Conservation (phyloP, 2,329 filamentous ascomycete genomes). For the Colletotrichum agaves region DNA sequence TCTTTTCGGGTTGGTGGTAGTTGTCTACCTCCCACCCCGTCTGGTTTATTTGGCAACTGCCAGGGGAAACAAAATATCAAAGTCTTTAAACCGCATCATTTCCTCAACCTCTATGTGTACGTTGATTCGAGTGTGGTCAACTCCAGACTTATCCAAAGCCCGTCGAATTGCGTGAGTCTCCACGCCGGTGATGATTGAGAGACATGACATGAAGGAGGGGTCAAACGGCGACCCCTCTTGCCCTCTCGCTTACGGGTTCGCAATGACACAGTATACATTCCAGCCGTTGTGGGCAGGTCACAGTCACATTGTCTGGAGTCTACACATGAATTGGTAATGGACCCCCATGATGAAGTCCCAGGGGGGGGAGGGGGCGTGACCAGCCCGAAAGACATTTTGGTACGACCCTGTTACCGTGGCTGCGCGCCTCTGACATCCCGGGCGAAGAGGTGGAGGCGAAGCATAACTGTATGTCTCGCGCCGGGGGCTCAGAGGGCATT, state of each 20-base stretch:
- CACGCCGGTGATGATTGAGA: neutral
- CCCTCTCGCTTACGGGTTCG: neutral
- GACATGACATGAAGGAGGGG: neutral
- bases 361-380: neutral
- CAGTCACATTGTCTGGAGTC: neutral
- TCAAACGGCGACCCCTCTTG: neutral
- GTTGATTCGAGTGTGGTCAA: neutral
- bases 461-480: constrained; percentile 8
- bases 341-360: no score
- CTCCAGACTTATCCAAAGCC: neutral
- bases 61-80: neutral
- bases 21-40: neutral
- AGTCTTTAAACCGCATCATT: neutral
- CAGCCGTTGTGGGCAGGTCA: neutral
- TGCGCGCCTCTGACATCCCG: neutral
- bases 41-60: neutral
- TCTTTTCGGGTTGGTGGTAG: constrained; percentile 2
- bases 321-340: no score
- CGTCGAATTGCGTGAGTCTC: neutral
- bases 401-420: constrained; percentile 10
- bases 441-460: neutral
- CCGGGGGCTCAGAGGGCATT: neutral
- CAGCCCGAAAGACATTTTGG: constrained; percentile 9
- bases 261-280: neutral
- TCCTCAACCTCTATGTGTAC: neutral